These are phyloP conservation scores for Fusarium bulbicola DNA, from an alignment of 2,329 filamentous ascomycete genomes.

Conservation along the genomic window DNA sequence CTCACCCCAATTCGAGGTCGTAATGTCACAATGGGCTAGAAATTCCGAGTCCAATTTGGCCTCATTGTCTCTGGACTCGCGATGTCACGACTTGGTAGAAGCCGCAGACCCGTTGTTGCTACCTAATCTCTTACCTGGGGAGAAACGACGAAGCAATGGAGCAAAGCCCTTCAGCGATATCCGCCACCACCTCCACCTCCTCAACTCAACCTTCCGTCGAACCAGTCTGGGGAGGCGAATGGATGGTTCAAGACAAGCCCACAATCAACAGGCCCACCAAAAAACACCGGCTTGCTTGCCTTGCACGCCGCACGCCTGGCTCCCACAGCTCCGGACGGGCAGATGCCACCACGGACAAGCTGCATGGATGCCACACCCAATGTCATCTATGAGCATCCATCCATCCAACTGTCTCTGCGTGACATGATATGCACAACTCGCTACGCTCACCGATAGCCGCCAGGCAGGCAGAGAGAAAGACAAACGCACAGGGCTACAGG, in stretches of 20 bases:
- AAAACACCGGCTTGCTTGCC: constrained; percentile 37
- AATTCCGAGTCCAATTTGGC: constrained; percentile 24
- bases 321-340: constrained; percentile 37
- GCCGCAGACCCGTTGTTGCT: not conserved
- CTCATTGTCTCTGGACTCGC: not conserved
- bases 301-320: constrained; percentile 24
- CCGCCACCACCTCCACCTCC: not conserved
- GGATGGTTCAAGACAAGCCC: constrained; percentile 30
- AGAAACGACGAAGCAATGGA: not conserved
- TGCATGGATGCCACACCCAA: constrained; percentile 30
- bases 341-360: constrained; percentile 36
- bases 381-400: constrained; percentile 23
- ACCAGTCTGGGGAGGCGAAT: constrained; percentile 27
- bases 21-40: constrained; percentile 32
- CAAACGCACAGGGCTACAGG: not conserved
- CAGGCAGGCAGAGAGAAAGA: constrained; percentile 29
- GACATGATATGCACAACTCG: constrained; percentile 41
- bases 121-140: not conserved
- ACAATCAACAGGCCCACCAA: constrained; percentile 36
- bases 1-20: constrained; percentile 35
- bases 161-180: not conserved
- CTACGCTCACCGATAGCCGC: constrained; percentile 30
- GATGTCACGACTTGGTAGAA: not conserved
- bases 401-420: constrained; percentile 36
- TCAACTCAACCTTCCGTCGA: not conserved